Evolutionary conservation across 257 asterid species (phyloP), one percentile per base, ranked within the genome.

Genomic region (Solanum chiquidenum): DNA sequence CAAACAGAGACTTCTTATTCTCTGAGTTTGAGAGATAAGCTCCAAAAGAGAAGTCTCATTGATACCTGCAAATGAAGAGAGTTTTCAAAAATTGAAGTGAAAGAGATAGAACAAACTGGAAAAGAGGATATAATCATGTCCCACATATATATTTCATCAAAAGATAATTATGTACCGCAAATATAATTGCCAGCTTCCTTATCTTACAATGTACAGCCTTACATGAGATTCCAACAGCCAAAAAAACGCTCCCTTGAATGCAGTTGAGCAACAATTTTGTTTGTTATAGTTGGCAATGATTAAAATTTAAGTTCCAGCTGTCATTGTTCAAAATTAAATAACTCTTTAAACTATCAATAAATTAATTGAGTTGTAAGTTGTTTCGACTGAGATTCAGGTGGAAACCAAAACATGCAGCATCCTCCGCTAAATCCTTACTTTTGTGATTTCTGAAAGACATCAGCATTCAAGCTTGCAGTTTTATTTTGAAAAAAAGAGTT

Each of bases 1-100:
- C 86, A 96, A 91, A 88, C 95, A 96, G 46, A 96, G 91, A 83
- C 96, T 94, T 93, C 90, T 94, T 88, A 94, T 52, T 89, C 86
- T 79, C 55, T 84, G 88, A 88, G 93, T 92, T 79, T 87, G 91
- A 84, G 95, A 92, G 88, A 96, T 87, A 80, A 96, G 96, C 92
- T 91, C 92, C 25, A 94, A 91, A 66, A 95, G 86, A 89, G 82
- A 58, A 35, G 85, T 88, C 86, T 90, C 98, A 74, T 86, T 83
- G 71, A 92, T 88, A 88, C 94, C 99, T 96, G 95, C 84, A 75
- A 87, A 91, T 42, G 87, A 88, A 27, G 40, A 79, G 66, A 27
- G 16, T 44, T 44, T 40, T 79, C 21, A 44, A 46, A 85, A 85
- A 86, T 76, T 88, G 84, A 79, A 79, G 40, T 44, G 25, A 79